Evolutionary conservation across 805 yeast genomes (phyloP), one percentile per base, ranked within the genome.

Genomic region (Wickerhamomyces alni): DNA sequence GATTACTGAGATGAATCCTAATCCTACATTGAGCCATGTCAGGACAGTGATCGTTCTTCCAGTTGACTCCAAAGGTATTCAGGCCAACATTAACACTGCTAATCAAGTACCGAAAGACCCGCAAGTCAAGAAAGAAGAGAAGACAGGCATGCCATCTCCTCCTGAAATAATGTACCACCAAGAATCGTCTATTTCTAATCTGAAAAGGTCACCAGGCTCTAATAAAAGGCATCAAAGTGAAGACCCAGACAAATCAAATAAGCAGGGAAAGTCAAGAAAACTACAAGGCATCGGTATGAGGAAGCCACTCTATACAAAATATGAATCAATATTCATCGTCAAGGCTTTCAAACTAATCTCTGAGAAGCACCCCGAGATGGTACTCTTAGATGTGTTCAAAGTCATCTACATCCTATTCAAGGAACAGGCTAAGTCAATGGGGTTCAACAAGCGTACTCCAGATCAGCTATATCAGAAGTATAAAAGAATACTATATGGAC

Each of bases 401-500:
- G 48, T 51, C 7, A 45, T 53, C 4, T 41, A 51, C 1, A 29
- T 45, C 1, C 30, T 54, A 7, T 54, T 50, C 45, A 54, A 54
- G 30, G 44, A 47, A 8, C 52, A 51, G 30, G 54, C 54, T 2
- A 18, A 22, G 4, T 39, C 38, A 10, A 43, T 46, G 27, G 57
- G 58, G 2, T 53, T 54, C 28, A 51, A 51, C 38, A 45, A 47
- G 18, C 37, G 59, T 12, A 51, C 59, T 1, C 42, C 54, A 4
- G 59, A 54, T 37, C 58, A 54, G 31, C 37, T 54, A 10, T 53
- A 54, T 34, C 59, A 54, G 19, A 54, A 54, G 37, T 54, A 53
- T 33, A 54, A 54, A 30, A 40, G 59, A 29, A 47, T 54, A 2
- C 55, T 50, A 25, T 46, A 53, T 28, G 54, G 55, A 4, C 31